Evolutionary conservation across 495 filamentous ascomycete genomes (phyloP), one percentile per base, ranked within the genome.

Genomic region (Penicillium steckii): DNA sequence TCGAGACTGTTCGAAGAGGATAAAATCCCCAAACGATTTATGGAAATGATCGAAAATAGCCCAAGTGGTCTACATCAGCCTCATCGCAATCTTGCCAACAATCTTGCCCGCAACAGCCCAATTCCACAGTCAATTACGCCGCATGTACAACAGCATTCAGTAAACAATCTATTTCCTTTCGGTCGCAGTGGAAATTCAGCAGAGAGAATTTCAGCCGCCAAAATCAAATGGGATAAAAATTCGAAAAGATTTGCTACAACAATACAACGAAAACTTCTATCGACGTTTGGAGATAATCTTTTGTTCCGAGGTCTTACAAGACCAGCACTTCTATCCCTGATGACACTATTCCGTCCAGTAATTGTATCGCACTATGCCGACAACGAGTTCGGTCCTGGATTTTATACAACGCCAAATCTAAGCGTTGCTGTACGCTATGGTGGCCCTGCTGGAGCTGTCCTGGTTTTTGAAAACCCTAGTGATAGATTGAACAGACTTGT

Each of bases 321-420:
- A 9, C 13, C 12, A 15, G 25, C 44, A 29, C 15, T 33, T 13
- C 24, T 46, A n/a, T 30, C 24, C 24, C 44, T 46, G 15, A 29
- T 29, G 24, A 17, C 44, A n/a, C 26, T 46, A 15, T 46, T 46
- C 21, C 5, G 15, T 15, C 44, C 44, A 15, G 24, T 46, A 13
- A 29, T 46, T 21, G 4, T 5, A 38, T 29, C 24, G 18, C 32
- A 24, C 18, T 12, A 46, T 26, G 22, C 19, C 18, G 24, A 46
- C 12, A 33, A 33, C 21, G 44, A 46, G 26, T 32, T 46, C 26
- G 44, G 44, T 12, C 44, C 44, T 10, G 44, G 44, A n/a, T 29
- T 46, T 19, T 46, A 46, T 25, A 29, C 44, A 17, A 17, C 25
- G 18, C 27, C 44, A 10, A 30, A 24, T 17, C 25, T 46, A 15